Evolutionary conservation across 305 asterid genomes (phyloP), one percentile per base, ranked within the genome.

Genomic region (Fraxinus greggii): DNA sequence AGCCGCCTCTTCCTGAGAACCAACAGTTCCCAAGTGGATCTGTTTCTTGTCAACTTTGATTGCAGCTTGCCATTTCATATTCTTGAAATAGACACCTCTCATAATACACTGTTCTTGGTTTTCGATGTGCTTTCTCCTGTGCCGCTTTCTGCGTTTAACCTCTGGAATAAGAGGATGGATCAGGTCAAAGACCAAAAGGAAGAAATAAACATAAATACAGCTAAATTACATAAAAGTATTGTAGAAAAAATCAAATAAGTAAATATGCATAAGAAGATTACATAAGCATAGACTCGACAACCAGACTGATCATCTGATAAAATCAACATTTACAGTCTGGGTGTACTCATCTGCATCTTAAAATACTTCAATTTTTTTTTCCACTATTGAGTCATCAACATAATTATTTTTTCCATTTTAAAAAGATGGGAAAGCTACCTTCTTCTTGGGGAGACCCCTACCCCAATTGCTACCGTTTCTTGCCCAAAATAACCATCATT

Each of bases 21-120:
- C 94, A 35, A 96, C 99, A 3, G 99, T 94, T 42, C 99, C 99
- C 87, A 96, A 84, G 88, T 96, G 99, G 89, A 96, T 96, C 87
- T 96, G 99, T 89, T 93, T 96, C 90, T 94, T 96, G 83, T 96
- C 98, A 36, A 96, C 98, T 84, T 96, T 96, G 61, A 96, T 96
- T 8, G 99, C 99, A 7, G 99, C 99, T 91, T 96, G 99, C 99
- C 99, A 96, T 88, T 96, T 96, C 93, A 90, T 86, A 70, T 96
- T 96, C 90, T 96, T 96, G 88, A 84, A 96, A 83, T 96, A 96
- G 75, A 96, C 99, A 1, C 99, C 99, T 85, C 99, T 81, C 99
- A 94, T 93, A 48, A 87, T 78, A 51, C 97, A 90, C 3, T 85
- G 92, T 82, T 94, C 99, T 85, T 91, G 94, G 83, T 93, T 92